Conservation (phyloP, 75 land plant species). For the Ceratopteris richardii region DNA sequence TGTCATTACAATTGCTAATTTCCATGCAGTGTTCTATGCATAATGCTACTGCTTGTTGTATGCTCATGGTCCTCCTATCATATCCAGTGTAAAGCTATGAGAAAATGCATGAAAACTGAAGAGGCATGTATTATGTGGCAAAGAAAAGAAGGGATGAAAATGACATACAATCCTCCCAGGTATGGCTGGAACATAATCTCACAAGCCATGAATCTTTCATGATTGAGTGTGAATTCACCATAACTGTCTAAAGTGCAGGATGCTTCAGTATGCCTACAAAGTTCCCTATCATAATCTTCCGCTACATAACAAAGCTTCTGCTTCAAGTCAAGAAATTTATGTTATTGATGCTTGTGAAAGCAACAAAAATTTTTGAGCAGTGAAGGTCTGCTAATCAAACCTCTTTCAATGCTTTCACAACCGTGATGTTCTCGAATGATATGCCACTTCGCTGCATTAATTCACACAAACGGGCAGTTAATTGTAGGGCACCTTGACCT, state of each 20-base stretch:
- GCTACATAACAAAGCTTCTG: conserved; percentile 92
- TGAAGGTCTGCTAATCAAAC: conserved; percentile 18
- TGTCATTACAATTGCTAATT: conserved; percentile 22
- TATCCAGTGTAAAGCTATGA: not conserved
- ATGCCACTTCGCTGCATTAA: conserved; percentile 61
- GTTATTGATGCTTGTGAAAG: not conserved
- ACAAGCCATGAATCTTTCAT: conserved; percentile 74
- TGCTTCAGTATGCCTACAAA: conserved; percentile 50
- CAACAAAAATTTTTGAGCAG: not conserved
- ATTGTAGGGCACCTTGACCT: conserved; percentile 64
- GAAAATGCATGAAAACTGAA: not conserved
- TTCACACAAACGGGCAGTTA: conserved; percentile 65
- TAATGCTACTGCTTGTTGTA: conserved; percentile 78
- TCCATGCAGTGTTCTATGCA: conserved; percentile 77
- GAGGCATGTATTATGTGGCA: too few species aligned
- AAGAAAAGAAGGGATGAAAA: too few species aligned
- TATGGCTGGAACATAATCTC: conserved; percentile 76
- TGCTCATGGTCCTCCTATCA: conserved; percentile 63
- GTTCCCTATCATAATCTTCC: conserved; percentile 60
- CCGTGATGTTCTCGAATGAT: conserved; percentile 43
- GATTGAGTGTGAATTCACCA: conserved; percentile 48
- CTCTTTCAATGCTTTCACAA: conserved; percentile 80
- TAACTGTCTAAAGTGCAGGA: conserved; percentile 47
- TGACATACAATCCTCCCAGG: conserved; percentile 63
- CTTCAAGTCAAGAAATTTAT: not conserved